phyloP scores from a whole-genome alignment of 1,139 yeast species.

The Yamadazyma siamensis region DNA sequence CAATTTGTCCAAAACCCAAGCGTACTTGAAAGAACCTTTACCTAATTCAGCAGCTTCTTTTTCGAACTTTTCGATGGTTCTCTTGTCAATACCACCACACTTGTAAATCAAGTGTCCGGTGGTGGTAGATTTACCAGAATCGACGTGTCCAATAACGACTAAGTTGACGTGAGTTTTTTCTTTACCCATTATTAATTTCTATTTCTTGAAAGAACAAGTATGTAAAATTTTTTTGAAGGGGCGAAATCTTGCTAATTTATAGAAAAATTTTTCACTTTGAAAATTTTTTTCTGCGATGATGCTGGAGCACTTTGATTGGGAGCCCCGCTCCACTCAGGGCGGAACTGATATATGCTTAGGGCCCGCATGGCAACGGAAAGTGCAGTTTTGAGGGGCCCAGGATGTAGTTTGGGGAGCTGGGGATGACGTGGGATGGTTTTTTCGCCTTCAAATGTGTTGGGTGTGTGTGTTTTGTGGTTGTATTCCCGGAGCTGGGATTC shows the following conservation, averaged over 20 bases:
- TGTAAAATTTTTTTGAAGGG: constrained; percentile 9
- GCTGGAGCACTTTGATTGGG: not conserved
- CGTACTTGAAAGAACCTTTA: constrained; percentile 98
- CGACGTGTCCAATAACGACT: constrained; percentile 99
- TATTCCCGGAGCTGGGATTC: not conserved
- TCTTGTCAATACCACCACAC: constrained; percentile 90
- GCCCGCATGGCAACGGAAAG: not conserved
- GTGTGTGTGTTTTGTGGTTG: no score
- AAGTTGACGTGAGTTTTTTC: constrained; percentile 98
- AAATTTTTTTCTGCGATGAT: constrained; percentile 7
- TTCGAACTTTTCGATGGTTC: constrained; percentile 98
- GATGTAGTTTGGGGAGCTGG: not conserved
- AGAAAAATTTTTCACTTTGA: constrained; percentile 9
- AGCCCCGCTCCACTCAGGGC: constrained; percentile 1
- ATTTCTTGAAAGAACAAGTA: constrained; percentile 6
- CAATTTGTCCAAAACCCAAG: constrained; percentile 95
- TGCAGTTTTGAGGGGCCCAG: not conserved
- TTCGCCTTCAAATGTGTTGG: not conserved
- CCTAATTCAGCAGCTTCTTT: constrained; percentile 98
- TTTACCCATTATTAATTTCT: constrained; percentile 56
- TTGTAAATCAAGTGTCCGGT: constrained; percentile 65
- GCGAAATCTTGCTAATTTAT: constrained; percentile 9
- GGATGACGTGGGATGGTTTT: not conserved
- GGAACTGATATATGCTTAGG: not conserved
- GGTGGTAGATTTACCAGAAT: constrained; percentile 82